A percentile compares a stretch with the other conserved stretches of the same genome.
Evolutionary conservation across 1,284 basidiomycete genomes (phyloP).

Genomic region (Ceratobasidium sp.): DNA sequence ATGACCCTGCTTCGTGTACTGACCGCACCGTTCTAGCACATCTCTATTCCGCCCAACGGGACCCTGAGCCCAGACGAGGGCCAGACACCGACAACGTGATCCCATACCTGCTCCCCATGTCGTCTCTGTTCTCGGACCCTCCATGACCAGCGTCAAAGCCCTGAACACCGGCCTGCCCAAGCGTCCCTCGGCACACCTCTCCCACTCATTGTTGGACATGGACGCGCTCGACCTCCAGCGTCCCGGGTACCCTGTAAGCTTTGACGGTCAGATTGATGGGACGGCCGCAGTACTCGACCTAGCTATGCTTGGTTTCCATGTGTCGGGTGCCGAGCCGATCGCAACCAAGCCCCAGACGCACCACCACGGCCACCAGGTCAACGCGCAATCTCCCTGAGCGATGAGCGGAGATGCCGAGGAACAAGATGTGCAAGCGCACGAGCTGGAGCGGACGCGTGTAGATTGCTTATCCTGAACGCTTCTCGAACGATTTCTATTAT

Average conservation of each 20-base stretch:
- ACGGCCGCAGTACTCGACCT: constrained; percentile 39
- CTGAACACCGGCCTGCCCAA: constrained; percentile 15
- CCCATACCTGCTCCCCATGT: constrained; percentile 43
- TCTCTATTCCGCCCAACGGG: background rate
- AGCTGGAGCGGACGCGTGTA: constrained; percentile 44
- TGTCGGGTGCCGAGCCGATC: background rate
- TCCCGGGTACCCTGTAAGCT: constrained; percentile 36
- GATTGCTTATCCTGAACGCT: constrained; percentile 1
- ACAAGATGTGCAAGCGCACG: constrained; percentile 41
- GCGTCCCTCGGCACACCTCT: constrained; percentile 28
- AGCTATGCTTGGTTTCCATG: constrained; percentile 23
- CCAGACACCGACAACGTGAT: constrained; percentile 1
- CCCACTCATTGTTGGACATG: constrained; percentile 41
- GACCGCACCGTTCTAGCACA: background rate
- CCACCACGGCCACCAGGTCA: constrained; percentile 17
- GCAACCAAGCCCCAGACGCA: background rate
- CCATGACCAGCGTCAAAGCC: constrained; percentile 36
- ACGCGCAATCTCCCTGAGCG: constrained; percentile 33
- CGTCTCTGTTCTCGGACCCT: constrained; percentile 33
- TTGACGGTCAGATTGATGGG: constrained; percentile 19
- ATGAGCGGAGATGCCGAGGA: constrained; percentile 18
- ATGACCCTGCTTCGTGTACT: background rate
- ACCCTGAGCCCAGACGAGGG: background rate
- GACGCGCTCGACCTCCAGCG: constrained; percentile 35
- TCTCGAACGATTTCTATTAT: background rate